A percentile compares a stretch with the other conserved stretches of the same genome.
phyloP scores from a whole-genome alignment of 208 protist species.

The Trypanosoma vivax region DNA sequence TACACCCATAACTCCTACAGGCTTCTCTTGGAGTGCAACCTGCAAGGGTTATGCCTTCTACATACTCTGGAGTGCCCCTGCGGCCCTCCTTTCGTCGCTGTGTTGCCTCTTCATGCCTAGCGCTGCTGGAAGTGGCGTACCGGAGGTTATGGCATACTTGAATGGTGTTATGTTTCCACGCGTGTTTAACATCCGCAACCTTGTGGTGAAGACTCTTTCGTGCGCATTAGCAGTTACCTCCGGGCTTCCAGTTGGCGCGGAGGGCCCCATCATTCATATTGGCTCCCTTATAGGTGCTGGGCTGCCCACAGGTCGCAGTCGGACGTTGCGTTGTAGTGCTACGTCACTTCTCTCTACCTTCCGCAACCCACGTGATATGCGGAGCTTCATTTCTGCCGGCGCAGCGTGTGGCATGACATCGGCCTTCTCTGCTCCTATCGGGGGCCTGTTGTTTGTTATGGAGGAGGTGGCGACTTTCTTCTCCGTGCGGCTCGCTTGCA shows the following conservation, averaged over 20 bases:
- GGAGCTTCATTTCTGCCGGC: conserved; percentile 85
- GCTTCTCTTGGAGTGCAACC: conserved; percentile 23
- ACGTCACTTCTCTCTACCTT: conserved; percentile 50
- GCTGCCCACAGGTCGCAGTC: conserved; percentile 64
- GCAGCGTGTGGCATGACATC: conserved; percentile 87
- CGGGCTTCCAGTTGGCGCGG: conserved; percentile 77
- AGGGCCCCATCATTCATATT: conserved; percentile 92
- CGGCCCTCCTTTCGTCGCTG: conserved; percentile 47
- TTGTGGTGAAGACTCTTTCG: conserved; percentile 70
- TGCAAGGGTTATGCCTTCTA: conserved; percentile 30
- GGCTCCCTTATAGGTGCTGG: conserved; percentile 83
- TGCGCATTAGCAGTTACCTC: conserved; percentile 70
- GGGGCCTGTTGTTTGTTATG: conserved; percentile 87
- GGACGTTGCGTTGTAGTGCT: conserved; percentile 44
- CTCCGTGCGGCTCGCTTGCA: conserved; percentile 60
- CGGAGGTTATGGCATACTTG: conserved; percentile 85
- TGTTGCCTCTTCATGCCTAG: conserved; percentile 69
- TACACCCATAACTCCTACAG: conserved; percentile 6
- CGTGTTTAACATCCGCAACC: conserved; percentile 73
- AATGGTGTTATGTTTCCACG: conserved; percentile 84
- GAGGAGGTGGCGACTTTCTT: conserved; percentile 88
- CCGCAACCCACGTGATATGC: conserved; percentile 70
- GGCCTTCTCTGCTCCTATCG: conserved; percentile 88
- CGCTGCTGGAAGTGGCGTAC: conserved; percentile 71
- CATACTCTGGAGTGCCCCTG: conserved; percentile 29